phyloP scores from a whole-genome alignment of 306 rosid species.

The Prunus davidiana region DNA sequence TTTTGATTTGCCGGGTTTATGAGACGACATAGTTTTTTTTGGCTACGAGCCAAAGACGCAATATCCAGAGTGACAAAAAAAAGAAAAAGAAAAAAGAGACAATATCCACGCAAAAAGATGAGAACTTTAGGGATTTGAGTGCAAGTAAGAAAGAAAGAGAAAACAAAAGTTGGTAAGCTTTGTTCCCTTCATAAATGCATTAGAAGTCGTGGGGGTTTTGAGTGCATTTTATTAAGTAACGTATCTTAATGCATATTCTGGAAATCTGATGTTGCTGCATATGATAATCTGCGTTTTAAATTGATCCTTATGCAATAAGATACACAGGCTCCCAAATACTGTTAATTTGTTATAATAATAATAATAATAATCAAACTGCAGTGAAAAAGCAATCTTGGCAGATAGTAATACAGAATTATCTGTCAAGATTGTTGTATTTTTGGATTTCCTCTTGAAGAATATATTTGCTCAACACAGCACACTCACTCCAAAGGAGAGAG shows the following conservation, averaged over 20 bases:
- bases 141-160: too few species aligned
- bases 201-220: not conserved
- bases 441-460: not conserved
- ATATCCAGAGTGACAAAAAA: not conserved
- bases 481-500: not conserved
- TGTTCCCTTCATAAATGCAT: too few species aligned
- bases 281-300: not conserved
- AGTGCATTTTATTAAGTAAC: not conserved
- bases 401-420: not conserved
- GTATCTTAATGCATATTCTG: not conserved
- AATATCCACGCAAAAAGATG: not conserved
- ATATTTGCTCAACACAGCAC: not conserved
- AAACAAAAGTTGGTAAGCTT: too few species aligned
- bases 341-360: too few species aligned
- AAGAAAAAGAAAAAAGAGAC: too few species aligned
- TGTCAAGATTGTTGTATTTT: not conserved
- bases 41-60: not conserved
- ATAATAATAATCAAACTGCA: not conserved
- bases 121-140: too few species aligned
- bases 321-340: not conserved
- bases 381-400: not conserved
- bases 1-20: not conserved
- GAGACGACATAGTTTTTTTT: not conserved
- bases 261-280: not conserved
- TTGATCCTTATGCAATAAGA: not conserved